phyloP scores from a whole-genome alignment of 352 stramenopile genomes.

The Phytophthora pisi region DNA sequence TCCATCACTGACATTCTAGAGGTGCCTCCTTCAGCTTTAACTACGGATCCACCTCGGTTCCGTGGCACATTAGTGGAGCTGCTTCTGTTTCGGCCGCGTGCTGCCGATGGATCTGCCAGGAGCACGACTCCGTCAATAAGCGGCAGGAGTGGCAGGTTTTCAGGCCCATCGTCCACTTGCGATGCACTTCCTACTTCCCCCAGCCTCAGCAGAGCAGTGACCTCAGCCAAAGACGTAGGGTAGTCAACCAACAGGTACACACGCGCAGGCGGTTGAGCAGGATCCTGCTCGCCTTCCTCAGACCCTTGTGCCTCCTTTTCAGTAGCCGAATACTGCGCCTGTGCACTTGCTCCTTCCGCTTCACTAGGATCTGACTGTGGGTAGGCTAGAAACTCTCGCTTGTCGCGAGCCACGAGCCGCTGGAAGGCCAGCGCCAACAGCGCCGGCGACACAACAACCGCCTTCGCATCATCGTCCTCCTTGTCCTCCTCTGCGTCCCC shows the following conservation, averaged over 20 bases:
- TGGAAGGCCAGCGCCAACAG: constrained; percentile 60
- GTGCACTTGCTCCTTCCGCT: neutral
- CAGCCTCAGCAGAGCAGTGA: constrained; percentile 47
- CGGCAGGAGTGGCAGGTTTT: constrained; percentile 45
- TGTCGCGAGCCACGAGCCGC: constrained; percentile 49
- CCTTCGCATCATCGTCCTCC: neutral
- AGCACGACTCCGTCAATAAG: constrained; percentile 68
- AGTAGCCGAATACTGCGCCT: neutral
- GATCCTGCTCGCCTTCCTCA: neutral
- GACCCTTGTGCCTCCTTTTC: neutral
- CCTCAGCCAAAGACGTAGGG: constrained; percentile 53
- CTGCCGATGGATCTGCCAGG: constrained; percentile 36
- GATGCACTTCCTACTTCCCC: constrained; percentile 35
- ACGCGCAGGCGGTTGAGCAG: constrained; percentile 28
- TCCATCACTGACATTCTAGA: constrained; percentile 8
- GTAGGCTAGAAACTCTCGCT: constrained; percentile 35
- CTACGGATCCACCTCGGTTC: neutral
- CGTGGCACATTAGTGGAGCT: constrained; percentile 7
- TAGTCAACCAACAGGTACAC: constrained; percentile 74
- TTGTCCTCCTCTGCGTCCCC: neutral
- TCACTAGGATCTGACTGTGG: constrained; percentile 6
- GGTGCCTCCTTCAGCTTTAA: constrained; percentile 1
- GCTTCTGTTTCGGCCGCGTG: constrained; percentile 13
- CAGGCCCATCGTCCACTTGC: constrained; percentile 12
- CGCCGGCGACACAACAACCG: constrained; percentile 29